A percentile compares a stretch with the other conserved stretches of the same genome.
Conservation (phyloP, 2,329 filamentous ascomycete species). For the Paramyrothecium sp. region DNA sequence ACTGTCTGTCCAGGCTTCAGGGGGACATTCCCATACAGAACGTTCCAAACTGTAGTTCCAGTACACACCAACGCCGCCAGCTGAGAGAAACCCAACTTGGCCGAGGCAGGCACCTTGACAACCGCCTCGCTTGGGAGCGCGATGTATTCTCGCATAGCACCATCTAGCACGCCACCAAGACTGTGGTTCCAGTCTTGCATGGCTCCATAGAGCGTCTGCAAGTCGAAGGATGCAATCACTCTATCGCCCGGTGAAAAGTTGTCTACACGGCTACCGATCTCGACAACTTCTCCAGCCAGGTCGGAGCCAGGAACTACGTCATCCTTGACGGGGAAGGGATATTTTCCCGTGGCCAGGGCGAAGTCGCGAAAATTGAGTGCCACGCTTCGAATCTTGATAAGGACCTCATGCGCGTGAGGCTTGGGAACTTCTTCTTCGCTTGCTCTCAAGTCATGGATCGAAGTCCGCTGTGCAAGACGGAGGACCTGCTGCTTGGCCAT, state of each 20-base stretch:
- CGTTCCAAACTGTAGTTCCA: constrained; percentile 47
- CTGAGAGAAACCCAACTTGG: constrained; percentile 29
- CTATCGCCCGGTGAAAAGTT: constrained; percentile 26
- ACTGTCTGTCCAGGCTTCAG: constrained; percentile 38
- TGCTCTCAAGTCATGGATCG: constrained; percentile 17
- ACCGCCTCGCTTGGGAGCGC: constrained; percentile 36
- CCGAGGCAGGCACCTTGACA: constrained; percentile 35
- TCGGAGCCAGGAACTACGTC: constrained; percentile 34
- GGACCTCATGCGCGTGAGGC: constrained; percentile 21
- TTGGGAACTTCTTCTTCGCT: constrained; percentile 21
- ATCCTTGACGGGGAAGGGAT: constrained; percentile 28
- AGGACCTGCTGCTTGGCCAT: constrained; percentile 6
- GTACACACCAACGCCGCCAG: constrained; percentile 40
- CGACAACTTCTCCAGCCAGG: constrained; percentile 29
- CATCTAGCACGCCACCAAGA: constrained; percentile 29
- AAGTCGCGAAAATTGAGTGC: constrained; percentile 33
- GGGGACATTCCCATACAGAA: constrained; percentile 39
- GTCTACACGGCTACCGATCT: constrained; percentile 21
- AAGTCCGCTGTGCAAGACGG: constrained; percentile 6
- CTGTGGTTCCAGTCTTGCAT: constrained; percentile 14
- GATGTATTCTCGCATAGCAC: constrained; percentile 39
- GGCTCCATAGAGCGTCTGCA: constrained; percentile 21
- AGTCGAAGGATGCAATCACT: constrained; percentile 24
- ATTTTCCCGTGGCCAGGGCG: constrained; percentile 22
- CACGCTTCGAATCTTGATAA: constrained; percentile 26